phyloP scores from a whole-genome alignment of 2,329 filamentous ascomycete genomes.

The Venturia nashicola region DNA sequence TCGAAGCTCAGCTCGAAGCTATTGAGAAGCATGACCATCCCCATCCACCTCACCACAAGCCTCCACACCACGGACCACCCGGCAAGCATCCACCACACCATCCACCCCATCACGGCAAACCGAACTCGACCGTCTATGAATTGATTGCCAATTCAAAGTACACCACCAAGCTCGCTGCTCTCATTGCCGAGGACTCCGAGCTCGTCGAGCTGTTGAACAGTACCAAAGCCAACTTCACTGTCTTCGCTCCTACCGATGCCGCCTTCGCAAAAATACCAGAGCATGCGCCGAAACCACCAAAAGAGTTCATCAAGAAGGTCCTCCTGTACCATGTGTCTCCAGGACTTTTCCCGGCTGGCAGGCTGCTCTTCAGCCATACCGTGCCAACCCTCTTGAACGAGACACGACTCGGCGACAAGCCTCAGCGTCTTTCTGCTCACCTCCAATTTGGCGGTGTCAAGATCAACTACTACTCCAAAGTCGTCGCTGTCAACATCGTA shows the following conservation, averaged over 20 bases:
- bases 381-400: conserved; percentile 56
- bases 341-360: conserved; percentile 52
- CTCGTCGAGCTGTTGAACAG: conserved; percentile 63
- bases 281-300: conserved; percentile 47
- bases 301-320: conserved; percentile 57
- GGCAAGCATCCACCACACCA: conserved; percentile 15
- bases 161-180: conserved; percentile 62
- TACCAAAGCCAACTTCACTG: conserved; percentile 61
- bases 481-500: conserved; percentile 61
- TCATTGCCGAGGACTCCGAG: conserved; percentile 62
- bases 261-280: conserved; percentile 59
- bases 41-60: conserved; percentile 14
- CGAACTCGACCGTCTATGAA: conserved; percentile 66
- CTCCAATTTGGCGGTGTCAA: conserved; percentile 50
- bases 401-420: conserved; percentile 45
- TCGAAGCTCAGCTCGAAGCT: conserved; percentile 11
- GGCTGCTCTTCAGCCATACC: conserved; percentile 59
- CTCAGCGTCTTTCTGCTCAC: conserved; percentile 60
- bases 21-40: conserved; percentile 8
- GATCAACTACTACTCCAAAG: conserved; percentile 65
- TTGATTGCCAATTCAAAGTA: conserved; percentile 64
- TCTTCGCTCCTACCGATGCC: conserved; percentile 67
- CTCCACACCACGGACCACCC: conserved; percentile 13
- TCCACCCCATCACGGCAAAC: conserved; percentile 23
- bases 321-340: conserved; percentile 65